Evolutionary conservation across 2,329 filamentous ascomycete genomes (phyloP).

Genomic region (Lojkania enalia): DNA sequence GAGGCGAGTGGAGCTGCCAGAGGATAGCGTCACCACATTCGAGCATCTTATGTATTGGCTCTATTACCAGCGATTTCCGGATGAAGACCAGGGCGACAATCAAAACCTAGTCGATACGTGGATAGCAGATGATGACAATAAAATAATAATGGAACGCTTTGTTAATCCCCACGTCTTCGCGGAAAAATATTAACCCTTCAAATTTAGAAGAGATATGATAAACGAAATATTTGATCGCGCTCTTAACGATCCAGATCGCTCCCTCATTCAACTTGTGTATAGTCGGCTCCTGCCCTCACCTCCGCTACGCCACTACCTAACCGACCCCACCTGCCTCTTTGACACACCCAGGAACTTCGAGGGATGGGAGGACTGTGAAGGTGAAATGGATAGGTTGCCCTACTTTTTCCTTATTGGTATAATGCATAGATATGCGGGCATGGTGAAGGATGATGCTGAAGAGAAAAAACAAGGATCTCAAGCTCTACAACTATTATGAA

Average conservation of each 20-base stretch:
- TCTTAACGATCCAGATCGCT: not conserved
- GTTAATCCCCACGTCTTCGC: slow-evolving; percentile 15
- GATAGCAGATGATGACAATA: not conserved
- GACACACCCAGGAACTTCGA: not conserved
- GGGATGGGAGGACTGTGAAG: too few species aligned
- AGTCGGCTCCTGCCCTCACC: not conserved
- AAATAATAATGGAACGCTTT: not conserved
- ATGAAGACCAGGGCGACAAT: slow-evolving; percentile 1
- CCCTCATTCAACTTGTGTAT: not conserved
- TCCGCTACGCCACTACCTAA: not conserved
- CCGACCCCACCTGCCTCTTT: not conserved
- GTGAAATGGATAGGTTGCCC: too few species aligned
- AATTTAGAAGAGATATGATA: not conserved
- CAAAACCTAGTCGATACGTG: slow-evolving; percentile 3
- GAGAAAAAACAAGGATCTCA: too few species aligned
- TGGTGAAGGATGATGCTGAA: too few species aligned
- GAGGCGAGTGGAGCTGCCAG: slow-evolving; percentile 10
- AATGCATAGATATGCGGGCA: too few species aligned
- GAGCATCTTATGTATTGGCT: slow-evolving; percentile 20
- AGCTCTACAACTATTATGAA: too few species aligned
- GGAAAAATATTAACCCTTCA: slow-evolving; percentile 1
- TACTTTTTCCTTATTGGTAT: too few species aligned
- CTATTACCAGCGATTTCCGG: slow-evolving; percentile 11
- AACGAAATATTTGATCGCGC: not conserved
- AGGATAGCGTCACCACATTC: slow-evolving; percentile 9